phyloP scores from a whole-genome alignment of 2,329 filamentous ascomycete species.

The Pseudopithomyces chartarum region DNA sequence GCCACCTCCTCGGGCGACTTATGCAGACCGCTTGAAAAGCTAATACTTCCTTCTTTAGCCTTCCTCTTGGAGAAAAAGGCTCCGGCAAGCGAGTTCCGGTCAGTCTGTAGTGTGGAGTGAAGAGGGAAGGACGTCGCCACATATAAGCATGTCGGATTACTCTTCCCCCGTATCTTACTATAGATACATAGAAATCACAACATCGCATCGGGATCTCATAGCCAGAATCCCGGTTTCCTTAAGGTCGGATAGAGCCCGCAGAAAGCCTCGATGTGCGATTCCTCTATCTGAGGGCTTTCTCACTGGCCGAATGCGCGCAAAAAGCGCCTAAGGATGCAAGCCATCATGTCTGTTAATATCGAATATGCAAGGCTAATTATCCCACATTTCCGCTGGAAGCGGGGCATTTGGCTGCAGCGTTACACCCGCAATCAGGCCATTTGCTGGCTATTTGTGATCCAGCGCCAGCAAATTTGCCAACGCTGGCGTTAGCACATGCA shows the following conservation, averaged over 20 bases:
- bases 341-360: slow-evolving; percentile 25
- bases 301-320: slow-evolving; percentile 11
- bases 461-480: slow-evolving; percentile 29
- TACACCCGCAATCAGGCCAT: slow-evolving; percentile 27
- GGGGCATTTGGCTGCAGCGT: slow-evolving; percentile 28
- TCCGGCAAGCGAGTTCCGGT: neutral
- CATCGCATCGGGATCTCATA: slow-evolving; percentile 10
- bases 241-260: slow-evolving; percentile 5
- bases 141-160: slow-evolving; percentile 20
- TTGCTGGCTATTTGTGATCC: slow-evolving; percentile 31
- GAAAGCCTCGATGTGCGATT: slow-evolving; percentile 3
- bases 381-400: slow-evolving; percentile 34
- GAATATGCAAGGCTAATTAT: slow-evolving; percentile 35
- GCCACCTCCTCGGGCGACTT: slow-evolving; percentile 17
- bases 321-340: slow-evolving; percentile 6
- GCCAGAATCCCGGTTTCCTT: slow-evolving; percentile 18
- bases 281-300: slow-evolving; percentile 8
- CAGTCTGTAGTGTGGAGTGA: neutral
- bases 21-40: slow-evolving; percentile 28
- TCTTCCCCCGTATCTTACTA: slow-evolving; percentile 18
- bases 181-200: slow-evolving; percentile 12
- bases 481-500: slow-evolving; percentile 24
- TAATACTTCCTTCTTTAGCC: slow-evolving; percentile 27
- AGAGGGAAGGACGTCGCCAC: slow-evolving; percentile 6
- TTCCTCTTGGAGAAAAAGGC: slow-evolving; percentile 19